These are phyloP conservation scores for Penicillium odoratum DNA, from an alignment of 495 filamentous ascomycete species.

Conservation along the genomic window DNA sequence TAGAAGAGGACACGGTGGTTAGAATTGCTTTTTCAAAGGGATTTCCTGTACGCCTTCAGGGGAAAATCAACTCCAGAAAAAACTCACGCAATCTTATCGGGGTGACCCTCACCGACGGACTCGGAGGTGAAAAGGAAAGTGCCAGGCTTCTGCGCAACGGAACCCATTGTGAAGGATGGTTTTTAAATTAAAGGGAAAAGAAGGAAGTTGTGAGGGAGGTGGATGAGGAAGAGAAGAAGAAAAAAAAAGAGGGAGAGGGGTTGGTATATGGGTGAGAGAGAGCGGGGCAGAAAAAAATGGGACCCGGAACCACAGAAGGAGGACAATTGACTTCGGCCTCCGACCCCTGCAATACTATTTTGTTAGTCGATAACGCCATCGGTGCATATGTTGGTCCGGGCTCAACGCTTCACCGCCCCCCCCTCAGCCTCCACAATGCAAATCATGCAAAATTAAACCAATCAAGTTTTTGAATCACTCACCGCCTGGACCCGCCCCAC, in stretches of 20 bases:
- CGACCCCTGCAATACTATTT: neutral
- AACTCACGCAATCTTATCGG: slow-evolving; percentile 89
- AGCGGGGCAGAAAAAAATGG: slow-evolving; percentile 24
- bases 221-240: slow-evolving; percentile 13
- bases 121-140: slow-evolving; percentile 99
- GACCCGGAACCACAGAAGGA: slow-evolving; percentile 8
- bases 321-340: neutral
- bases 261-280: slow-evolving; percentile 22
- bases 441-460: neutral
- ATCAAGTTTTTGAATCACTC: neutral
- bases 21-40: slow-evolving; percentile 9
- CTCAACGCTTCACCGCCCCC: neutral
- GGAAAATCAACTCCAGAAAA: slow-evolving; percentile 13
- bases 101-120: slow-evolving; percentile 96
- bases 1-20: slow-evolving; percentile 14
- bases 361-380: slow-evolving; percentile 3
- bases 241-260: slow-evolving; percentile 13
- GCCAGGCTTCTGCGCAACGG: slow-evolving; percentile 57
- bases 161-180: slow-evolving; percentile 57
- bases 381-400: neutral
- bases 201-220: slow-evolving; percentile 18
- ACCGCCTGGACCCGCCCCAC: slow-evolving; percentile 1
- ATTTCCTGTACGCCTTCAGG: slow-evolving; percentile 3
- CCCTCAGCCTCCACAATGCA: neutral
- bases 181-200: slow-evolving; percentile 17